These are phyloP conservation scores for Fusarium sulawesiense DNA, from an alignment of 2,329 filamentous ascomycete species.

Conservation along the genomic window DNA sequence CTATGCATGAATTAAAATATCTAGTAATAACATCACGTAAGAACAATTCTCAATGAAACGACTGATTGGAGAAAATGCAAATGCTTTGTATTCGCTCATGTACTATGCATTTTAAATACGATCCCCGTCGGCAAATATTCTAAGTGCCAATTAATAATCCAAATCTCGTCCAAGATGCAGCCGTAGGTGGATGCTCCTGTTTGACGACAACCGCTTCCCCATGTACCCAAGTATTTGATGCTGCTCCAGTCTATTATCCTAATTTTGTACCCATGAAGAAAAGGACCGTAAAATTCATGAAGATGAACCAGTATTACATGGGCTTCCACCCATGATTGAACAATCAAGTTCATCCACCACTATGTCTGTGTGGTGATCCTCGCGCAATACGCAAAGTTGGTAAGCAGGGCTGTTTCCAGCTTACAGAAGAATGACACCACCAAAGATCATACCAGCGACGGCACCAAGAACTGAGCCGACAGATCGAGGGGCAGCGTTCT, in stretches of 20 bases:
- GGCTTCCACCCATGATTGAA: not conserved
- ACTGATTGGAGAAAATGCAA: slow-evolving; percentile 4
- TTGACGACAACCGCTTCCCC: slow-evolving; percentile 27
- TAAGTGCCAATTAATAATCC: slow-evolving; percentile 36
- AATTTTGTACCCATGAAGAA: slow-evolving; percentile 37
- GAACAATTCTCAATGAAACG: accelerated
- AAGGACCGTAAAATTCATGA: slow-evolving; percentile 46
- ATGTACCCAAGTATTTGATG: slow-evolving; percentile 37
- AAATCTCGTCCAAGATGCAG: slow-evolving; percentile 27
- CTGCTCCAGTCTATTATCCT: slow-evolving; percentile 41
- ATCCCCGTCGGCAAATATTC: slow-evolving; percentile 34
- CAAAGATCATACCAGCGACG: slow-evolving; percentile 46
- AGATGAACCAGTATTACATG: slow-evolving; percentile 26
- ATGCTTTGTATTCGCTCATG: slow-evolving; percentile 34
- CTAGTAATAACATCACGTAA: not conserved
- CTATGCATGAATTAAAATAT: not conserved
- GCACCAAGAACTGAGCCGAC: slow-evolving; percentile 43
- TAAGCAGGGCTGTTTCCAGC: not conserved
- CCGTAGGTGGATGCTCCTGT: slow-evolving; percentile 34
- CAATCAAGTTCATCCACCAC: slow-evolving; percentile 9
- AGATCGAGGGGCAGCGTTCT: slow-evolving; percentile 51
- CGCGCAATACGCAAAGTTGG: not conserved
- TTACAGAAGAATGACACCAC: slow-evolving; percentile 47
- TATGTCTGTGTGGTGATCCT: slow-evolving; percentile 2
- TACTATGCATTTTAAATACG: slow-evolving; percentile 40